Conservation (phyloP, 2,329 filamentous ascomycete genomes). For the Scolecobasidium constrictum region DNA sequence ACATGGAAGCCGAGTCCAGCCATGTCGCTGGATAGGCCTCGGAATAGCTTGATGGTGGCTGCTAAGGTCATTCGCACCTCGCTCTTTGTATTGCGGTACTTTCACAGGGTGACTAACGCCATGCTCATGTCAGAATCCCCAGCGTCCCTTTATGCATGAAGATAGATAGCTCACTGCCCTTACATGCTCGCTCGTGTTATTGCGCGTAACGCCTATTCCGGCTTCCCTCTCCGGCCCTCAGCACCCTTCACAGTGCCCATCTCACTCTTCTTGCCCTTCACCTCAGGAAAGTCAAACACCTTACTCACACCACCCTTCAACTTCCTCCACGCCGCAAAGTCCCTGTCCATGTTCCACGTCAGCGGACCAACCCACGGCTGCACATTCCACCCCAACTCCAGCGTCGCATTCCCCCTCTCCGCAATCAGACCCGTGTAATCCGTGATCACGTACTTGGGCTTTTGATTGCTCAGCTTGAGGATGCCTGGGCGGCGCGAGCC, state of each 20-base stretch:
- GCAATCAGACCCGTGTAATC: constrained; percentile 74
- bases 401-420: constrained; percentile 58
- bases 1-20: no score
- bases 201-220: constrained; percentile 20
- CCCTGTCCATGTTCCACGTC: constrained; percentile 54
- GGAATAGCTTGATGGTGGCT: no score
- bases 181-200: no score
- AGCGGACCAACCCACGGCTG: constrained; percentile 91
- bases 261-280: constrained; percentile 27
- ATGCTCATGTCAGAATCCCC: no score
- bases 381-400: constrained; percentile 88
- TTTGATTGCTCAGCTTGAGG: constrained; percentile 69
- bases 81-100: no score
- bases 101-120: no score
- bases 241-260: constrained; percentile 36
- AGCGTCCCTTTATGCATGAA: no score
- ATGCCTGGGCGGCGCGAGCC: constrained; percentile 47
- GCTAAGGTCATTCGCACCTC: no score
- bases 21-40: no score
- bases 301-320: constrained; percentile 55
- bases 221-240: constrained; percentile 35
- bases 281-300: constrained; percentile 49
- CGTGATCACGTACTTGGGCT: constrained; percentile 94
- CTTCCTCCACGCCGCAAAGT: constrained; percentile 52
- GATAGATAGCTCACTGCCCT: no score